Evolutionary conservation across 1,139 yeast species (phyloP).

Genomic region (Lodderomyces metapsilosis): DNA sequence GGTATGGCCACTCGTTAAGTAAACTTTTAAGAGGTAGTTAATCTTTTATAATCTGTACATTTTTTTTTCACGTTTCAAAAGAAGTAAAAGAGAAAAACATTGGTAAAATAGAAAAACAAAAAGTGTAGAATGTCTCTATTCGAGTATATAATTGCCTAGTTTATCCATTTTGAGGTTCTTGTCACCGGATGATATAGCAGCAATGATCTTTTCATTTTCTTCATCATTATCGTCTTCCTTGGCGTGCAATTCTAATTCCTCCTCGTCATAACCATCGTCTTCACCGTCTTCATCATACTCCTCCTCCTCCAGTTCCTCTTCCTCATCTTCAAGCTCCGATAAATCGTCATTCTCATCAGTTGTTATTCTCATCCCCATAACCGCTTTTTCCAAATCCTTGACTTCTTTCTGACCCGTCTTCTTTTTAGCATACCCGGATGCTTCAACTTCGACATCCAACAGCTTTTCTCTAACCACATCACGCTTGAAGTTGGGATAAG

Average conservation of each 20-base stretch:
- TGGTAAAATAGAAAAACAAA: slow-evolving; percentile 7
- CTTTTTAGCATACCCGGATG: slow-evolving; percentile 86
- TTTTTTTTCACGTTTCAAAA: slow-evolving; percentile 7
- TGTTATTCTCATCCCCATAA: slow-evolving; percentile 57
- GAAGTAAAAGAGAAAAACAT: slow-evolving; percentile 12
- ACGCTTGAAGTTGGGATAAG: slow-evolving; percentile 75
- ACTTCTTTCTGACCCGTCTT: slow-evolving; percentile 47
- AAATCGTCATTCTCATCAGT: slow-evolving; percentile 30
- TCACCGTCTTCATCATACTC: slow-evolving; percentile 33
- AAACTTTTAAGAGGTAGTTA: slow-evolving; percentile 13
- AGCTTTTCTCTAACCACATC: slow-evolving; percentile 69
- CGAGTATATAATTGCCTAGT: slow-evolving; percentile 74
- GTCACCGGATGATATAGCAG: slow-evolving; percentile 62
- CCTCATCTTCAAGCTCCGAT: slow-evolving; percentile 28
- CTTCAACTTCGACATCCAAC: slow-evolving; percentile 81
- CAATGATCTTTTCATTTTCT: slow-evolving; percentile 71
- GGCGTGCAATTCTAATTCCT: slow-evolving; percentile 39
- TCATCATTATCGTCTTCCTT: slow-evolving; percentile 43
- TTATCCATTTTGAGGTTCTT: slow-evolving; percentile 71
- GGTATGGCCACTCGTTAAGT: slow-evolving; percentile 97
- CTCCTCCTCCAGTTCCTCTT: slow-evolving; percentile 27
- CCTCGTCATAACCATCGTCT: slow-evolving; percentile 26
- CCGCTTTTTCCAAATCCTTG: slow-evolving; percentile 74
- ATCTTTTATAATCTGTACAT: slow-evolving; percentile 10
- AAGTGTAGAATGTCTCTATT: too few species aligned